These are phyloP conservation scores for Trypanosoma lewisi DNA, from an alignment of 208 protist species.

Conservation along the genomic window DNA sequence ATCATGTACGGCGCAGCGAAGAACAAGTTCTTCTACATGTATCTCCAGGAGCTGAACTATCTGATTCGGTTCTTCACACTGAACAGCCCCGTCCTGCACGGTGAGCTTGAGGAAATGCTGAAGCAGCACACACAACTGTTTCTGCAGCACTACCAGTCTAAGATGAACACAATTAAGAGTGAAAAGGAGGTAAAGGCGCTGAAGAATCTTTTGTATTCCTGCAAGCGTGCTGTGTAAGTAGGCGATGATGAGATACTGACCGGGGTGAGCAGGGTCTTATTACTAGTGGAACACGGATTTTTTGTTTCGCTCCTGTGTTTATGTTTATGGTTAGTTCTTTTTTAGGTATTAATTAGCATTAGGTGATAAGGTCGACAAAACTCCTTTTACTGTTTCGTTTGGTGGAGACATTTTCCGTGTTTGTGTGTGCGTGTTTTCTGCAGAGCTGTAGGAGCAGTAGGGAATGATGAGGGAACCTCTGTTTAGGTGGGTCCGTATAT, in stretches of 20 bases:
- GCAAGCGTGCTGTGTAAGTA: slow-evolving; percentile 82
- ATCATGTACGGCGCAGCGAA: slow-evolving; percentile 81
- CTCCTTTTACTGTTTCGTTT: too few relatives aligned
- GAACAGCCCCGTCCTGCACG: slow-evolving; percentile 69
- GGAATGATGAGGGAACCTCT: too few relatives aligned
- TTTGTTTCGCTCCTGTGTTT: background rate
- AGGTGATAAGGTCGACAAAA: too few relatives aligned
- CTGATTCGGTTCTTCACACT: slow-evolving; percentile 82
- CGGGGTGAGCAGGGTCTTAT: background rate
- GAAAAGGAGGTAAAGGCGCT: slow-evolving; percentile 86
- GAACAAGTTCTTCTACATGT: slow-evolving; percentile 88
- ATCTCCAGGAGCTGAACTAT: slow-evolving; percentile 75
- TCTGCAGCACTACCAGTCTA: slow-evolving; percentile 85
- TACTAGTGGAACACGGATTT: background rate
- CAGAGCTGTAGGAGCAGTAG: too few relatives aligned
- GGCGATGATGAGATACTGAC: background rate
- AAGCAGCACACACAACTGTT: slow-evolving; percentile 84
- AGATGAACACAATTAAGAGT: slow-evolving; percentile 85
- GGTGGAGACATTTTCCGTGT: too few relatives aligned
- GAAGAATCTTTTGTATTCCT: slow-evolving; percentile 88
- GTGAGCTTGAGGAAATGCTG: slow-evolving; percentile 79
- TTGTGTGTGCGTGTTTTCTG: too few relatives aligned
- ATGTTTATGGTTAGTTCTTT: too few relatives aligned
- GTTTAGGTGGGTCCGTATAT: too few relatives aligned
- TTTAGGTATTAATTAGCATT: too few relatives aligned